A percentile compares a stretch with the other conserved stretches of the same genome.
phyloP scores from a whole-genome alignment of 2,329 filamentous ascomycete genomes.

The Biscogniauxia mediterranea region DNA sequence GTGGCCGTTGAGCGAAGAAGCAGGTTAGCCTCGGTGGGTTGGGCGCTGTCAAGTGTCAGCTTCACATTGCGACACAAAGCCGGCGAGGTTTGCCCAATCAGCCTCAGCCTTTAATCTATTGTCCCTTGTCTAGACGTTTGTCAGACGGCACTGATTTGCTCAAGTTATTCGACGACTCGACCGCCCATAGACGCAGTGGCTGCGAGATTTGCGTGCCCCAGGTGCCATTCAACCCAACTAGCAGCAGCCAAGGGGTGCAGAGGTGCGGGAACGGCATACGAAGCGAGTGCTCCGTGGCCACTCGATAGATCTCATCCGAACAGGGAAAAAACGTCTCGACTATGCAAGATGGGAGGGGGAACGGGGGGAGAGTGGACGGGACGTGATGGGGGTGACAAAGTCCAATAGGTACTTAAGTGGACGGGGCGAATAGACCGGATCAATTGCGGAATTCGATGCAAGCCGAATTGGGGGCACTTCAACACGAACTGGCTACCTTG shows the following conservation, averaged over 20 bases:
- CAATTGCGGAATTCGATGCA: not conserved
- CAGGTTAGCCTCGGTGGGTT: conserved; percentile 6
- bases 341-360: conserved; percentile 11
- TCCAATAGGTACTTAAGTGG: no score
- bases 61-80: conserved; percentile 6
- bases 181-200: not conserved
- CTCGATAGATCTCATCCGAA: conserved; percentile 14
- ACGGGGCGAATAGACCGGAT: conserved; percentile 11
- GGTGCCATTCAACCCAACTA: conserved; percentile 1
- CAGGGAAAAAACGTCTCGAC: conserved; percentile 7
- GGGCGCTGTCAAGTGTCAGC: conserved; percentile 10
- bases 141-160: not conserved
- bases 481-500: not conserved
- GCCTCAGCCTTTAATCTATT: not conserved
- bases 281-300: conserved; percentile 9
- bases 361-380: conserved; percentile 10
- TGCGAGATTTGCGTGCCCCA: not conserved
- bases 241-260: conserved; percentile 8
- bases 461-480: not conserved
- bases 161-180: not conserved
- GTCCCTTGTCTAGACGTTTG: not conserved
- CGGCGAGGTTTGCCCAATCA: not conserved
- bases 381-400: conserved; percentile 3
- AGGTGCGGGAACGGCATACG: conserved; percentile 9
- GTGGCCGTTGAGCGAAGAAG: not conserved